Evolutionary conservation across 192 early-diverging fungal genomes (phyloP), one percentile per base, ranked within the genome.

Genomic region (Entomortierella chlamydospora): DNA sequence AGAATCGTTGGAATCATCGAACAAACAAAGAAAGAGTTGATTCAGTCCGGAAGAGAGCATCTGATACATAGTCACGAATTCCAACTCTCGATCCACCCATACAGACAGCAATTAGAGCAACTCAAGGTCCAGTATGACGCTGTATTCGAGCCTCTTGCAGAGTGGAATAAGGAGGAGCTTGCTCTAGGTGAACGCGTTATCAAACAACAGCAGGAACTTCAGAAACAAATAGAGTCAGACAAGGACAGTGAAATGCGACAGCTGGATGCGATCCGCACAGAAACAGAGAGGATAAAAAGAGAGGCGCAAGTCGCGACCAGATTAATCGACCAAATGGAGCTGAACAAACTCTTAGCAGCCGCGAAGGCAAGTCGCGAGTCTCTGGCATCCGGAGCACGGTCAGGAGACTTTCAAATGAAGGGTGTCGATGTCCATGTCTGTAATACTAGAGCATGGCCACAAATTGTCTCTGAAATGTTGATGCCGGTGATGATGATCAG

Each of bases 381-480:
- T 47, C 45, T 4, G 5, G 2, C 4, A 23, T 20, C 15, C 34
- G 13, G 20, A 26, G 39, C 22, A 43, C 43, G 25, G 7, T 26
- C 4, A 43, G 60, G 60, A 28, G 42, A 30, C 13, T 70, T 78
- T 54, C 6, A n/a, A 1, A 28, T 78, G n/a, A 52, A 42, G 29
- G 18, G 28, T 10, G 26, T 43, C 0, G 61, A 78, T 18, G 28
- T 78, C 12, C 4, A 51, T 0, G 64, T 61, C 12, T 23, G 20
- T 12, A 18, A 5, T 11, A 33, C 29, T 10, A 30, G 50, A 28
- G 20, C 41, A 20, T 79, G 76, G 76, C 62, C 76, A 2, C 61
- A 53, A n/a, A 28, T 79, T 13, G 76, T 79, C 0, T 60, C 68
- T 0, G 76, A 79, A 57, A 26, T 79, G 23, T n/a, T 79, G 39